These are phyloP conservation scores for Priceomyces medius DNA, from an alignment of 805 yeast species.

Conservation along the genomic window DNA sequence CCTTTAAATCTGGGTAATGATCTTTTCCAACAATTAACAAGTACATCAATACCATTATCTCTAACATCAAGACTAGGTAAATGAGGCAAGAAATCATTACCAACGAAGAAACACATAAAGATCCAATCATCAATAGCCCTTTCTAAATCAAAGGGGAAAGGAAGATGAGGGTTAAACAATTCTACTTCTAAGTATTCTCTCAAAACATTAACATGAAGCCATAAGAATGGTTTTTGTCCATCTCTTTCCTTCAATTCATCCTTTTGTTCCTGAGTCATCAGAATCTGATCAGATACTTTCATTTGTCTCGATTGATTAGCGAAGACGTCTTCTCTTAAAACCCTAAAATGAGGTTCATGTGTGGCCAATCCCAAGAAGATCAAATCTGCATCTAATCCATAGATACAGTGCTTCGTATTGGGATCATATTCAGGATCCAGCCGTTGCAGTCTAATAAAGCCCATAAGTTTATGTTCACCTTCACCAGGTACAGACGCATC, in stretches of 20 bases:
- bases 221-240: slow-evolving; percentile 78
- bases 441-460: slow-evolving; percentile 86
- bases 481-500: slow-evolving; percentile 99
- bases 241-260: slow-evolving; percentile 41
- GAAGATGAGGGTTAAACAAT: slow-evolving; percentile 63
- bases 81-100: slow-evolving; percentile 97
- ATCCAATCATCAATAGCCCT: slow-evolving; percentile 99
- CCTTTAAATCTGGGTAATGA: slow-evolving; percentile 64
- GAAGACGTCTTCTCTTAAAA: slow-evolving; percentile 94
- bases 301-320: slow-evolving; percentile 62
- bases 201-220: slow-evolving; percentile 87
- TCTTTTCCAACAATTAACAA: slow-evolving; percentile 82
- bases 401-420: slow-evolving; percentile 87
- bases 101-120: slow-evolving; percentile 96
- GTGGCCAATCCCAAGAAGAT: slow-evolving; percentile 95
- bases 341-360: slow-evolving; percentile 95
- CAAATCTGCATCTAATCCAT: slow-evolving; percentile 94
- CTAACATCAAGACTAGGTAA: slow-evolving; percentile 92
- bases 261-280: slow-evolving; percentile 60
- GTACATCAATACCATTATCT: slow-evolving; percentile 84
- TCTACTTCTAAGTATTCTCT: slow-evolving; percentile 88
- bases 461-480: slow-evolving; percentile 98
- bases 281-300: slow-evolving; percentile 48
- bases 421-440: slow-evolving; percentile 72
- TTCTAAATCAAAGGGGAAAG: slow-evolving; percentile 82